Evolutionary conservation across 108 stramenopile species (phyloP).

Genomic region (Mayamaea pseudoterrestris): DNA sequence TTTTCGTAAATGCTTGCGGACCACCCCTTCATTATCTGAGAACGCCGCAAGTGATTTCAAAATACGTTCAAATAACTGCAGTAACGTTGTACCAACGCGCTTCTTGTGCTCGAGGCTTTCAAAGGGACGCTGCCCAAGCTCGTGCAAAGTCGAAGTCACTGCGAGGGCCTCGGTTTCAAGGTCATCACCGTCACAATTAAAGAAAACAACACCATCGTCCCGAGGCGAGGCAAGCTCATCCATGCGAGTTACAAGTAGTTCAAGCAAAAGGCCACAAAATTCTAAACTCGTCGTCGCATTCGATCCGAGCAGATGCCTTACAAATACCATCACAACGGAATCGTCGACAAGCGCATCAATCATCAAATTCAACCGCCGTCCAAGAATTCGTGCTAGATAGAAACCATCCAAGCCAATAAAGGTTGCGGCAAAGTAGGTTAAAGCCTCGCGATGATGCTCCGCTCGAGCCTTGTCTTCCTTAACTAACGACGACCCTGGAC

Average conservation of each 20-base stretch:
- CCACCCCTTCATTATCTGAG: conserved; percentile 75
- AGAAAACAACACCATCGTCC: conserved; percentile 2
- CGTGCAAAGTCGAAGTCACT: neutral
- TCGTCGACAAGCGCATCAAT: conserved; percentile 72
- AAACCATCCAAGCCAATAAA: conserved; percentile 77
- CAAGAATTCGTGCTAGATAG: conserved; percentile 61
- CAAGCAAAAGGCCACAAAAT: conserved; percentile 64
- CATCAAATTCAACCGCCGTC: conserved; percentile 52
- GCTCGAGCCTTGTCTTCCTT: neutral
- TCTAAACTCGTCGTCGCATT: conserved; percentile 58
- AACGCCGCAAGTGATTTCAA: conserved; percentile 76
- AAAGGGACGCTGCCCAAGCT: neutral
- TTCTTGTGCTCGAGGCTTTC: conserved; percentile 7
- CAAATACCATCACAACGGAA: conserved; percentile 54
- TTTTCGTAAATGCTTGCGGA: conserved; percentile 71
- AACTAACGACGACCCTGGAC: neutral
- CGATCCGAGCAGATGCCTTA: conserved; percentile 65
- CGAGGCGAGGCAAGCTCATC: conserved; percentile 17
- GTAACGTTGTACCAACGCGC: conserved; percentile 17
- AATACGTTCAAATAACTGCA: conserved; percentile 46
- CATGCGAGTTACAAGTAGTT: conserved; percentile 65
- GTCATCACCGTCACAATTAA: neutral
- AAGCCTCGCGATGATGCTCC: conserved; percentile 30
- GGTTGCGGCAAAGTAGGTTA: conserved; percentile 80
- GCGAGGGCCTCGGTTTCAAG: neutral